phyloP scores from a whole-genome alignment of 352 stramenopile genomes.

The Pythium oligandrum region DNA sequence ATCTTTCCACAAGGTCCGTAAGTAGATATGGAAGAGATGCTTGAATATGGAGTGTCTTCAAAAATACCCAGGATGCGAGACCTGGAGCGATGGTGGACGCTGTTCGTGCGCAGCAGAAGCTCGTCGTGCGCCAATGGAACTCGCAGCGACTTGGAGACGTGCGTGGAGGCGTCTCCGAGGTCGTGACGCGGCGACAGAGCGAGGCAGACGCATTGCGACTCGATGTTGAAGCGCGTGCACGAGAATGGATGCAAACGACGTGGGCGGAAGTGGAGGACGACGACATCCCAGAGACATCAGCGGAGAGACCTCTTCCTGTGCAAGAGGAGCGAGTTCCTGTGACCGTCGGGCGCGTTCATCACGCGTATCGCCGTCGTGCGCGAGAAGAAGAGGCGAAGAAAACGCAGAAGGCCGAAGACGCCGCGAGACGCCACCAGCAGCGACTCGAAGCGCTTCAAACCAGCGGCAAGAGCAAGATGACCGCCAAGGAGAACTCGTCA shows the following conservation, averaged over 20 bases:
- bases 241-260: neutral
- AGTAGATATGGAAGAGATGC: too few species aligned
- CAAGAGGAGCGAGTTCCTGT: constrained; percentile 4
- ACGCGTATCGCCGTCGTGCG: constrained; percentile 33
- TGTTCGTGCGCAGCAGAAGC: constrained; percentile 9
- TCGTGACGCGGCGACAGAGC: neutral
- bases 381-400: constrained; percentile 25
- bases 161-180: neutral
- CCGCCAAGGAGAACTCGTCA: neutral
- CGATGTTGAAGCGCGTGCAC: neutral
- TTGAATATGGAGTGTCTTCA: too few species aligned
- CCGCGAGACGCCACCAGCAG: constrained; percentile 7
- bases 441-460: constrained; percentile 4
- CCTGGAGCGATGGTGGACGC: too few species aligned
- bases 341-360: constrained; percentile 40
- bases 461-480: constrained; percentile 3
- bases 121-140: constrained; percentile 15
- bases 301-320: neutral
- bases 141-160: neutral
- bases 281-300: neutral
- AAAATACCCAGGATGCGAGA: too few species aligned
- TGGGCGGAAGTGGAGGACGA: constrained; percentile 7
- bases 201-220: neutral
- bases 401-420: constrained; percentile 10
- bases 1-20: too few species aligned